These are phyloP conservation scores for Fragilaria radians DNA, from an alignment of 108 stramenopile genomes.

Conservation along the genomic window DNA sequence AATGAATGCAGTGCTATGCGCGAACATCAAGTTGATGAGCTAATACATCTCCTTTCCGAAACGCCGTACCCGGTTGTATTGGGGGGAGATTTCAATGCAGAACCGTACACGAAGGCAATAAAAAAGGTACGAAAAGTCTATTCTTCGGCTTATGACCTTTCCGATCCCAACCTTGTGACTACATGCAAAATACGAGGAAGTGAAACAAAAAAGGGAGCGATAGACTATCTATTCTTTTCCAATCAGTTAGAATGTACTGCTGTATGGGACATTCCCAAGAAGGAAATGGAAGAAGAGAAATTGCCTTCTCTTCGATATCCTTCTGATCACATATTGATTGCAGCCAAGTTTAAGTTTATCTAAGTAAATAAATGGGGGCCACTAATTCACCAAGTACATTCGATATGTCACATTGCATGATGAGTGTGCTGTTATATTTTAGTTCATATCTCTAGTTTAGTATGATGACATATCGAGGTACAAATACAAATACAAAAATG, in stretches of 20 bases:
- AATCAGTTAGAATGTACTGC: slow-evolving; percentile 9
- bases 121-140: background rate
- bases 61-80: slow-evolving; percentile 21
- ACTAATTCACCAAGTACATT: too few species aligned
- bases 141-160: slow-evolving; percentile 25
- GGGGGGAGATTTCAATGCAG: slow-evolving; percentile 54
- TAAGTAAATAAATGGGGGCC: too few species aligned
- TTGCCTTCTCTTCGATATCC: slow-evolving; percentile 42
- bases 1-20: slow-evolving; percentile 23
- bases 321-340: slow-evolving; percentile 43
- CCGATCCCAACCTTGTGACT: slow-evolving; percentile 15
- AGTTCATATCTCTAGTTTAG: too few species aligned
- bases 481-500: too few species aligned
- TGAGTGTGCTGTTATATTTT: too few species aligned
- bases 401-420: too few species aligned
- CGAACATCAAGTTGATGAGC: slow-evolving; percentile 24
- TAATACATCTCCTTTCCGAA: slow-evolving; percentile 13
- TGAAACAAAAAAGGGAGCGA: slow-evolving; percentile 26
- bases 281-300: slow-evolving; percentile 13
- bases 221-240: slow-evolving; percentile 47
- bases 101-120: slow-evolving; percentile 7
- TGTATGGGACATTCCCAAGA: slow-evolving; percentile 18
- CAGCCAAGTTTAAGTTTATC: slow-evolving; percentile 33
- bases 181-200: slow-evolving; percentile 45
- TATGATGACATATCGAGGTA: too few species aligned